phyloP scores from a whole-genome alignment of 176 grass and related monocot genomes.

The Luzula sylvatica region DNA sequence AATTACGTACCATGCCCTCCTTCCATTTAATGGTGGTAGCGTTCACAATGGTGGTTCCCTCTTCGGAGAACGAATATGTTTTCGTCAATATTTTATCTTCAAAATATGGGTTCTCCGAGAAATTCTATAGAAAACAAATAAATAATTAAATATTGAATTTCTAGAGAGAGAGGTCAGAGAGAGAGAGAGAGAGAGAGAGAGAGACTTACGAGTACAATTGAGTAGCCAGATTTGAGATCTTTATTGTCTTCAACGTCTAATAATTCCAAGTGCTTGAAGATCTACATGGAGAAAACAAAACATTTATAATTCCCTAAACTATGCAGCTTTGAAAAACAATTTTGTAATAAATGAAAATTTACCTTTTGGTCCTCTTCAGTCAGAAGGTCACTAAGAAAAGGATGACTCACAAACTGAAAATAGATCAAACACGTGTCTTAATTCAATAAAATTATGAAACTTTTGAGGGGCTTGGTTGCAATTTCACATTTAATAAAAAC shows the following conservation, averaged over 20 bases:
- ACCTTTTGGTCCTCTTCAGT: conserved; percentile 77
- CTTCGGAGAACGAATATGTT: conserved; percentile 44
- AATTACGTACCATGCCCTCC: conserved; percentile 48
- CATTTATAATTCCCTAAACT: not conserved
- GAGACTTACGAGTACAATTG: conserved; percentile 55
- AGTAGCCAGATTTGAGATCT: conserved; percentile 85
- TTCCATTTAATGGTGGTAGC: conserved; percentile 85
- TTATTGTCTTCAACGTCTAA: conserved; percentile 69
- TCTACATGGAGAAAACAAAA: conserved; percentile 29
- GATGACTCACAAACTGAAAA: conserved; percentile 85
- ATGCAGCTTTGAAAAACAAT: too few relatives aligned
- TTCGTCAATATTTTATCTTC: conserved; percentile 69
- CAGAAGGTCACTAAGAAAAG: conserved; percentile 55
- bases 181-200: too few relatives aligned
- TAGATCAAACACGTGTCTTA: not conserved
- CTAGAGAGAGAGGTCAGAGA: not conserved
- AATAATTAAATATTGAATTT: not conserved
- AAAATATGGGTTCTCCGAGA: conserved; percentile 71
- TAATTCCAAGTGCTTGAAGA: conserved; percentile 76
- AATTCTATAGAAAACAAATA: conserved; percentile 9
- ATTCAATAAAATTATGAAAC: not conserved
- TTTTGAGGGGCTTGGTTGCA: not conserved
- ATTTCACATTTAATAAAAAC: not conserved
- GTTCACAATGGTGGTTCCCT: conserved; percentile 44
- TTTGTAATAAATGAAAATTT: conserved; percentile 2